Evolutionary conservation across 306 rosid genomes (phyloP).

Genomic region (Aeschynomene evenia): DNA sequence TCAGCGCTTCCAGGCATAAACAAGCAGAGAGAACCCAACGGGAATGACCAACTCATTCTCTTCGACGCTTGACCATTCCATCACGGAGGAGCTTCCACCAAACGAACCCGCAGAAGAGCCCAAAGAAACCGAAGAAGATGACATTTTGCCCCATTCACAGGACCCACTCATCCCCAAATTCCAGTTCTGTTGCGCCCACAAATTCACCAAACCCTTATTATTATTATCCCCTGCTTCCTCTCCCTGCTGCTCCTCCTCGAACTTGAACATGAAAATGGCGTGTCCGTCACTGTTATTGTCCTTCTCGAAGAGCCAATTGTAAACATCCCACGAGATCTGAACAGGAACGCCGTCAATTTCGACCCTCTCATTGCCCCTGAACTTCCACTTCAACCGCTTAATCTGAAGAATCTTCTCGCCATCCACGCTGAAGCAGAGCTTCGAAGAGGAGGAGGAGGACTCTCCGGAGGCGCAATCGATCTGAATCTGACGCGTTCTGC

Average conservation of each 20-base stretch:
- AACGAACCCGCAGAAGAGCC: constrained; percentile 77
- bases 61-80: constrained; percentile 86
- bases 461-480: constrained; percentile 57
- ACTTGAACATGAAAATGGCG: constrained; percentile 87
- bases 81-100: constrained; percentile 67
- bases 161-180: constrained; percentile 63
- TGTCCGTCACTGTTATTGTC: constrained; percentile 45
- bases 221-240: too few relatives aligned
- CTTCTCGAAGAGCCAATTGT: constrained; percentile 71
- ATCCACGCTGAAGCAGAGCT: constrained; percentile 40
- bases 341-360: constrained; percentile 62
- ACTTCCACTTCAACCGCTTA: constrained; percentile 58
- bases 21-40: constrained; percentile 68
- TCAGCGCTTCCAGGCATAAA: constrained; percentile 87
- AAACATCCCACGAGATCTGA: constrained; percentile 92
- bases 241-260: constrained; percentile 57
- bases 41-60: constrained; percentile 76
- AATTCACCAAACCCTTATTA: constrained; percentile 34
- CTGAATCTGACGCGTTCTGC: constrained; percentile 52
- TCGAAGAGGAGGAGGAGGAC: constrained; percentile 17
- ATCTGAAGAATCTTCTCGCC: constrained; percentile 31
- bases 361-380: constrained; percentile 74
- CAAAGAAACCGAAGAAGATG: constrained; percentile 74
- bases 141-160: neutral
- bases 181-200: constrained; percentile 54